phyloP scores from a whole-genome alignment of 345 rosid species.

The Rhodamnia rubescens region DNA sequence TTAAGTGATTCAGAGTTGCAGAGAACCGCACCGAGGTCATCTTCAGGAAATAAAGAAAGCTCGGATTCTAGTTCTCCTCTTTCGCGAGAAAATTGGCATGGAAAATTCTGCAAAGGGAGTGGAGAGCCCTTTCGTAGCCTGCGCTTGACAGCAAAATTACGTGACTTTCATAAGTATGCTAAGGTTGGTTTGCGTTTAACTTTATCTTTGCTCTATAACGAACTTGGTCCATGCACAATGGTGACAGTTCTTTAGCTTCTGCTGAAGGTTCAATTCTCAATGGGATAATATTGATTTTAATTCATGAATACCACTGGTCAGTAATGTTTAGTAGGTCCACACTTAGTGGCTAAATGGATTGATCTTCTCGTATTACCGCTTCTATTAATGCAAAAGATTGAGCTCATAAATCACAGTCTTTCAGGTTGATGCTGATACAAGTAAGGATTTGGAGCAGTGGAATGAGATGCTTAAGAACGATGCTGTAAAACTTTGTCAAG shows the following conservation, averaged over 20 bases:
- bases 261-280: neutral
- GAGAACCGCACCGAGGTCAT: constrained; percentile 36
- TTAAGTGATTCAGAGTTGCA: constrained; percentile 58
- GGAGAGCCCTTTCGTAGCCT: constrained; percentile 67
- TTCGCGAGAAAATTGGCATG: constrained; percentile 73
- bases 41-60: constrained; percentile 56
- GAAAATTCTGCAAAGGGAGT: constrained; percentile 42
- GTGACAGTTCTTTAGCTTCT: neutral
- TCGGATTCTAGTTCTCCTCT: constrained; percentile 53
- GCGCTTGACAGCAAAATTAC: constrained; percentile 80
- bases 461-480: constrained; percentile 85
- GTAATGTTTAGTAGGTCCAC: neutral
- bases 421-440: constrained; percentile 81
- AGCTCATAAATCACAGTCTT: neutral
- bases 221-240: neutral
- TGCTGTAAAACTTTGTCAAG: constrained; percentile 80
- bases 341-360: neutral
- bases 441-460: constrained; percentile 95
- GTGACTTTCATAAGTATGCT: constrained; percentile 92
- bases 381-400: neutral
- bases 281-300: neutral
- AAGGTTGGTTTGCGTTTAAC: constrained; percentile 45
- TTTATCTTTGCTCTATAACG: neutral
- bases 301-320: neutral
- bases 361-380: neutral